These are phyloP conservation scores for Diaporthe citri DNA, from an alignment of 2,329 filamentous ascomycete genomes.

Conservation along the genomic window DNA sequence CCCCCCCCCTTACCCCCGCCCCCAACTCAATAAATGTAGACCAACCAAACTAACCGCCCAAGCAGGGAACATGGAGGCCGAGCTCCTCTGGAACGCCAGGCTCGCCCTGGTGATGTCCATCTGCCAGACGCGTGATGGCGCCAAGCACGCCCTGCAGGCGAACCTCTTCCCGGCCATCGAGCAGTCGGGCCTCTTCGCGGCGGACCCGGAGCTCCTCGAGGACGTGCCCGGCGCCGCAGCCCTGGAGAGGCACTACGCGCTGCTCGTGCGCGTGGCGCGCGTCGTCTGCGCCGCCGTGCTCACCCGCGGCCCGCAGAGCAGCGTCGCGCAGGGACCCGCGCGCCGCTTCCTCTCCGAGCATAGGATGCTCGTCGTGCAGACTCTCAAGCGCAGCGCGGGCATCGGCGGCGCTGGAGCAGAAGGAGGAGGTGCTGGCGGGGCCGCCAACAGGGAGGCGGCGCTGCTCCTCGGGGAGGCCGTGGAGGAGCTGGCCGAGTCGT, in stretches of 20 bases:
- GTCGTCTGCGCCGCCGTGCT: conserved; percentile 87
- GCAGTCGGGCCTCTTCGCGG: conserved; percentile 85
- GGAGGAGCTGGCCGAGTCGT: conserved; percentile 84
- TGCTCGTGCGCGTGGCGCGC: conserved; percentile 84
- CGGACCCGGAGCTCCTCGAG: conserved; percentile 93
- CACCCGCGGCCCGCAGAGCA: conserved; percentile 86
- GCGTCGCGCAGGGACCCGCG: conserved; percentile 76
- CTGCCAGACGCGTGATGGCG: conserved; percentile 85
- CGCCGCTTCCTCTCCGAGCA: conserved; percentile 86
- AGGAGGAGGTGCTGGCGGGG: conserved; percentile 38
- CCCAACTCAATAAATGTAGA: not conserved
- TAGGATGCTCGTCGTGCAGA: conserved; percentile 84
- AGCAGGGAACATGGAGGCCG: conserved; percentile 56
- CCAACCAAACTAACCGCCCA: conserved; percentile 21
- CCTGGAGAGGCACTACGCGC: conserved; percentile 83
- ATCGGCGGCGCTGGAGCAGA: conserved; percentile 59
- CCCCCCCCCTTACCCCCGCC: not conserved
- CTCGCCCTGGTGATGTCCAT: conserved; percentile 87
- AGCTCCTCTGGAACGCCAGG: conserved; percentile 75
- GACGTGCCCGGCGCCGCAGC: conserved; percentile 77
- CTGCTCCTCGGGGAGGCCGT: conserved; percentile 69
- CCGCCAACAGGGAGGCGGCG: not conserved
- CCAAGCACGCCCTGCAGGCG: conserved; percentile 87
- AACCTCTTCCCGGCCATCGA: conserved; percentile 87
- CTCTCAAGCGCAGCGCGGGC: conserved; percentile 90